Conservation (phyloP, 805 yeast genomes). For the Saturnispora dispora region DNA sequence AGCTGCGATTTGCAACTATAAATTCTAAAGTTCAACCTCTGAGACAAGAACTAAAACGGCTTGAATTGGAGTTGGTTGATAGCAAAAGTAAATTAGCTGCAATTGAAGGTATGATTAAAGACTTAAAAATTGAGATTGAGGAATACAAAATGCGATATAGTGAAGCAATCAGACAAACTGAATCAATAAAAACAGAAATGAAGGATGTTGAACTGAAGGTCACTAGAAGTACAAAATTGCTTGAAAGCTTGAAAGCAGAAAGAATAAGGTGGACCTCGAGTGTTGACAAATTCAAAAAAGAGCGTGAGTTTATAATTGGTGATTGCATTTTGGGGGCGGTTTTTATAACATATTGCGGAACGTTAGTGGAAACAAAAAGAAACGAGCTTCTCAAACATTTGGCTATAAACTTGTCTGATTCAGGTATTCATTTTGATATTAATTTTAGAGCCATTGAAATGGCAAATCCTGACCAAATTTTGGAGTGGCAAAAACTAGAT, state of each 20-base stretch:
- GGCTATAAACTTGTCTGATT: slow-evolving; percentile 24
- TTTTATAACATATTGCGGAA: slow-evolving; percentile 52
- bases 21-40: slow-evolving; percentile 68
- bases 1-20: slow-evolving; percentile 65
- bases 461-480: slow-evolving; percentile 21
- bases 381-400: slow-evolving; percentile 15
- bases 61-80: slow-evolving; percentile 53
- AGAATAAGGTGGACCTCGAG: slow-evolving; percentile 65
- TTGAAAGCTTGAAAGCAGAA: slow-evolving; percentile 59
- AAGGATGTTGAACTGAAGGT: slow-evolving; percentile 49
- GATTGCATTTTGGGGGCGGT: slow-evolving; percentile 58
- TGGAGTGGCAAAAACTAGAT: slow-evolving; percentile 45
- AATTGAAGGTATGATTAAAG: slow-evolving; percentile 71
- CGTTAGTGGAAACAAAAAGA: slow-evolving; percentile 30
- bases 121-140: slow-evolving; percentile 62
- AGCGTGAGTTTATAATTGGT: slow-evolving; percentile 47
- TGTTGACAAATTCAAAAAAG: slow-evolving; percentile 39
- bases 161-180: slow-evolving; percentile 66
- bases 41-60: slow-evolving; percentile 46
- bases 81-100: slow-evolving; percentile 66
- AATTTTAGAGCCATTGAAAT: slow-evolving; percentile 17
- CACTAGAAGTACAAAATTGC: slow-evolving; percentile 47
- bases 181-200: slow-evolving; percentile 67
- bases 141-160: slow-evolving; percentile 62
- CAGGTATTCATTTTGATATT: slow-evolving; percentile 33